These are phyloP conservation scores for Paramyrothecium sp. DNA, from an alignment of 2,329 filamentous ascomycete species.

Conservation along the genomic window DNA sequence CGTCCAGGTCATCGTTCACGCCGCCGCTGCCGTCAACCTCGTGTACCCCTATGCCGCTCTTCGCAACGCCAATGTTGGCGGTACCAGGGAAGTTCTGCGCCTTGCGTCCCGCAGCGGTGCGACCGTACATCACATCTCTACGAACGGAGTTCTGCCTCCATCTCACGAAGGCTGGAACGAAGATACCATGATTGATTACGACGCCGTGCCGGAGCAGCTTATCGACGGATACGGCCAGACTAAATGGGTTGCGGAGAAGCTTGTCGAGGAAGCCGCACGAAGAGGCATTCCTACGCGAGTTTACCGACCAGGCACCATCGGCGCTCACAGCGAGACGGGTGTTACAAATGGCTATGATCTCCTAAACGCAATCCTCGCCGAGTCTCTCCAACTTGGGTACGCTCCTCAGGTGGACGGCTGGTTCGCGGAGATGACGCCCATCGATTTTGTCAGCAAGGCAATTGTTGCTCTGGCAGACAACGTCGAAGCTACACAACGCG, in stretches of 20 bases:
- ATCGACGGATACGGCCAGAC: slow-evolving; percentile 76
- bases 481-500: slow-evolving; percentile 56
- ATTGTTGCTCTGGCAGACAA: slow-evolving; percentile 70
- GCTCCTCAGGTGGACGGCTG: slow-evolving; percentile 71
- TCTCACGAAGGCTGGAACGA: slow-evolving; percentile 71
- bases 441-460: slow-evolving; percentile 75
- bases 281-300: slow-evolving; percentile 70
- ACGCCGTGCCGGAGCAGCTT: slow-evolving; percentile 67
- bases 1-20: slow-evolving; percentile 73
- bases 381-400: slow-evolving; percentile 71
- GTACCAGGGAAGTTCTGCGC: slow-evolving; percentile 73
- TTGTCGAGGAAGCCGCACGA: slow-evolving; percentile 66
- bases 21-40: slow-evolving; percentile 75
- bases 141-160: slow-evolving; percentile 74
- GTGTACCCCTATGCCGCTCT: slow-evolving; percentile 80
- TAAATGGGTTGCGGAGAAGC: slow-evolving; percentile 78
- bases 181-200: slow-evolving; percentile 62
- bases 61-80: slow-evolving; percentile 72
- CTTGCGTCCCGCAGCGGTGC: slow-evolving; percentile 66
- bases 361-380: slow-evolving; percentile 72
- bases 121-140: slow-evolving; percentile 76
- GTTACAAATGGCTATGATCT: slow-evolving; percentile 78
- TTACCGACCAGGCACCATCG: slow-evolving; percentile 74
- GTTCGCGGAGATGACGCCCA: slow-evolving; percentile 81
- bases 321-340: slow-evolving; percentile 72